Conservation (phyloP, 192 early-diverging fungal species). For the Podila clonocystis region DNA sequence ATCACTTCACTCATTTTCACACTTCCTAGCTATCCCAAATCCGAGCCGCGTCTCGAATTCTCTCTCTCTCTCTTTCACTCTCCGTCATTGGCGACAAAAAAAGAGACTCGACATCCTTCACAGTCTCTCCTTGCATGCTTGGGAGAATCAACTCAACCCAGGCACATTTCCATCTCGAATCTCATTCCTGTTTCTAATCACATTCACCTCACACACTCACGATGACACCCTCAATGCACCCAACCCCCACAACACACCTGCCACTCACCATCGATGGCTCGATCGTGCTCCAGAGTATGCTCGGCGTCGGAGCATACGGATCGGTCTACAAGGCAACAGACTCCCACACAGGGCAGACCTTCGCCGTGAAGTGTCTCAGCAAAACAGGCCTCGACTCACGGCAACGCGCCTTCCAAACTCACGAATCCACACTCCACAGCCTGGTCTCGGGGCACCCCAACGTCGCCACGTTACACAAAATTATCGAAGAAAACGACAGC, state of each 20-base stretch:
- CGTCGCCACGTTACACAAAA: slow-evolving; percentile 71
- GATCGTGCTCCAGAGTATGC: slow-evolving; percentile 56
- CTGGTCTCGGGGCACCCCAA: slow-evolving; percentile 73
- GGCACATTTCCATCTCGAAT: neutral
- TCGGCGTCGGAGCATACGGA: slow-evolving; percentile 82
- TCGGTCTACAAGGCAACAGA: slow-evolving; percentile 77
- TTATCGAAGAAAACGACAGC: slow-evolving; percentile 69
- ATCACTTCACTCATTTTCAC: neutral
- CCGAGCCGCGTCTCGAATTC: neutral
- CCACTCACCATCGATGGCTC: slow-evolving; percentile 37
- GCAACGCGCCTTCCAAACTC: slow-evolving; percentile 70
- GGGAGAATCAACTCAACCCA: too few species aligned
- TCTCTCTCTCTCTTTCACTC: neutral
- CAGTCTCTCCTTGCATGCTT: neutral
- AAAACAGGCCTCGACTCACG: slow-evolving; percentile 65
- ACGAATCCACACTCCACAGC: slow-evolving; percentile 72
- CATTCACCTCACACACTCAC: neutral
- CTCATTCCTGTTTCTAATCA: neutral
- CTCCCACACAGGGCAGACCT: slow-evolving; percentile 59
- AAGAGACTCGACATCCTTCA: neutral
- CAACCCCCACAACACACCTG: slow-evolving; percentile 8
- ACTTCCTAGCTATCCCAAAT: neutral
- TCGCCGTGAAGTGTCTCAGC: slow-evolving; percentile 81
- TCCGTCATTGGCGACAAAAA: neutral
- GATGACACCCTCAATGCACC: slow-evolving; percentile 32